Evolutionary conservation across 2,329 filamentous ascomycete species (phyloP), one percentile per base, ranked within the genome.

Genomic region (Chaetomiaceae sp.): DNA sequence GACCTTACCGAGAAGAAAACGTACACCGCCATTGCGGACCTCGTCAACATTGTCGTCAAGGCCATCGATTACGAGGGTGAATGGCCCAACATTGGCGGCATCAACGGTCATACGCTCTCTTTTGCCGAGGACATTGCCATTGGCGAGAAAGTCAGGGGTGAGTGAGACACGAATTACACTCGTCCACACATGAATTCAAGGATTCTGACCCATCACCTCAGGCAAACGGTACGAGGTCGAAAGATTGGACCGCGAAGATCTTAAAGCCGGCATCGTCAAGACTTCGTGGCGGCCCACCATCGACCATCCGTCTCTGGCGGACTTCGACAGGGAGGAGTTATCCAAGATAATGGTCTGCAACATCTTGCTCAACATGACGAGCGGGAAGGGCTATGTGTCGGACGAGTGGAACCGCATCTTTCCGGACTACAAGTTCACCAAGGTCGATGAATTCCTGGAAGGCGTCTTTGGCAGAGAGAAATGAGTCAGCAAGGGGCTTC

Each of bases 51-150:
- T 6, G 69, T 73, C 14, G 65, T 62, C 9, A 55, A 51, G 23
- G 71, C 72, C 0, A 58, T 75, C 22, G 70, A 72, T 6, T 72
- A 65, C 47, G 60, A 69, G 22, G 71, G 68, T 29, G 65, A 69
- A 47, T 75, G 73, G 72, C 72, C 72, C 2, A 58, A 63, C 6
- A 47, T 68, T n/a, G 71, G 71, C 2, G 72, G 72, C 4, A 68
- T 75, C 42, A 55, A 49, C 15, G 72, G 71, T 19, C 64, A 60
- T n/a, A 61, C 57, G 4, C 29, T 69, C 12, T 65, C 67, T 1
- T 25, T 66, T 0, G 50, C 59, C 1, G 53, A 72, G 40, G 37
- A 74, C 12, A 49, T 72, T 1, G 54, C 53, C 6, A 47, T 73
- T 8, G 71, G 64, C 2, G 66, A 70, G 59, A 66, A 61, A 47